phyloP scores from a whole-genome alignment of 2,329 filamentous ascomycete genomes.

The Trichocomaceae sp. region DNA sequence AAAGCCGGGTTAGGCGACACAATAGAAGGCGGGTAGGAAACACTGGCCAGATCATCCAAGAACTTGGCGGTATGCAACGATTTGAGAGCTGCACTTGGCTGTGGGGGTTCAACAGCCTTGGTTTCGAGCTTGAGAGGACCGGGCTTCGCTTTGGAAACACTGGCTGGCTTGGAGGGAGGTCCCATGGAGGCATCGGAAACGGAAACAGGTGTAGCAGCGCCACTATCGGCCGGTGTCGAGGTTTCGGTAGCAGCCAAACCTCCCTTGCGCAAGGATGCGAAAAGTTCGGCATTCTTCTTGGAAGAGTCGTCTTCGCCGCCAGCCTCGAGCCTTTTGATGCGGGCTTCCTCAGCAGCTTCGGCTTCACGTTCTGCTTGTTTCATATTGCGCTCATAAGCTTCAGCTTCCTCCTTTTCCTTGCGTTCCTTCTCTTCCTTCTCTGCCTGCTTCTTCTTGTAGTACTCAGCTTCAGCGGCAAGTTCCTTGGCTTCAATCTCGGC shows the following conservation, averaged over 20 bases:
- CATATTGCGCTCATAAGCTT: slow-evolving; percentile 42
- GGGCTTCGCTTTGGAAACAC: slow-evolving; percentile 69
- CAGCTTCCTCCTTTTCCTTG: slow-evolving; percentile 42
- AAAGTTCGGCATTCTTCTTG: slow-evolving; percentile 33
- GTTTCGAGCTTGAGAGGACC: slow-evolving; percentile 81
- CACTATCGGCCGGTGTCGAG: slow-evolving; percentile 37
- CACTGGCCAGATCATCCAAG: slow-evolving; percentile 68
- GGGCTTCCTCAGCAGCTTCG: slow-evolving; percentile 41
- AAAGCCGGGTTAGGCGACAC: slow-evolving; percentile 85
- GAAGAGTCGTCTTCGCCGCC: slow-evolving; percentile 26
- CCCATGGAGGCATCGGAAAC: slow-evolving; percentile 40
- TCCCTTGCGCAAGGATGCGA: slow-evolving; percentile 41
- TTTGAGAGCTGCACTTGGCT: slow-evolving; percentile 89
- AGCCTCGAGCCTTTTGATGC: slow-evolving; percentile 35
- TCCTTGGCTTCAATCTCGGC: slow-evolving; percentile 44
- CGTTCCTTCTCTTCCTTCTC: slow-evolving; percentile 53
- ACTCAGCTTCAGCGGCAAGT: slow-evolving; percentile 38
- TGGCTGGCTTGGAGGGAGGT: slow-evolving; percentile 49
- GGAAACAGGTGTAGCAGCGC: slow-evolving; percentile 40
- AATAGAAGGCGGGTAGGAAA: slow-evolving; percentile 77
- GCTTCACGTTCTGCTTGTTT: slow-evolving; percentile 44
- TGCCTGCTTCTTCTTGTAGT: slow-evolving; percentile 69
- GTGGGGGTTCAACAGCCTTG: slow-evolving; percentile 80
- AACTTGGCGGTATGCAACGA: slow-evolving; percentile 87
- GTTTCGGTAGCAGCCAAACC: slow-evolving; percentile 27